Base-by-base conservation (phyloP, 352 stramenopile genomes). In the Phytopythium ostracodes region DNA sequence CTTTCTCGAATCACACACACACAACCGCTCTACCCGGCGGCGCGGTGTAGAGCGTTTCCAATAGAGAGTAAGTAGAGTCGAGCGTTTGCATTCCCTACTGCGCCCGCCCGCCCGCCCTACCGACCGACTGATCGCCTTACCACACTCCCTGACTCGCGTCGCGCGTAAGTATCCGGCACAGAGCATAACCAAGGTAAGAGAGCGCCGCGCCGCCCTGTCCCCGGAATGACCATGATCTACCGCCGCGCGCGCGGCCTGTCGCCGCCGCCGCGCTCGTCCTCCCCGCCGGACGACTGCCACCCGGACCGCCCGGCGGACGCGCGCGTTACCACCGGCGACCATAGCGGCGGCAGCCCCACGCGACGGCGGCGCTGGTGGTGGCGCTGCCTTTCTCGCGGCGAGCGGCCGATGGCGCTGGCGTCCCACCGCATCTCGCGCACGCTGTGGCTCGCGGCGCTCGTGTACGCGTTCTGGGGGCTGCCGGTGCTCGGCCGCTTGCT, bases 391-490 rank as follows among this genome's bases (percentile, higher is more conserved):
- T 42, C 63, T 17, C 64, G 47, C n/a, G 47, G 62, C 36, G 54
- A n/a, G 56, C 62, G 64, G 14, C 60, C 50, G 36, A 57, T 75
- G 0, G 17, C 75, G 17, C 44, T 80, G 36, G 66, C 68, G 35
- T 73, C 68, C n/a, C 73, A 81, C 43, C 60, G 70, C 59, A 64
- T 87, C 50, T 73, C 71, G 55, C 78, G 86, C 64, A 90, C 75
- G 46, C 65, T 90, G 65, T 90, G 78, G 81, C 75, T 87, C 36
- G 78, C 76, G 4, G 68, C 79, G 53, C 71, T 91, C 10, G 75
- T 91, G 11, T 91, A 88, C 66, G 70, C 77, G 38, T 91, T 88
- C 60, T 71, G 85, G 7, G 79, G 81, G 1, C 67, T 91, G 12
- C 81, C 81, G 2, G 75, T 86, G 40, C 61, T 91, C 24, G 81